These are phyloP conservation scores for Pontederia paniculata DNA, from an alignment of 176 grass and related monocot species.

Conservation along the genomic window DNA sequence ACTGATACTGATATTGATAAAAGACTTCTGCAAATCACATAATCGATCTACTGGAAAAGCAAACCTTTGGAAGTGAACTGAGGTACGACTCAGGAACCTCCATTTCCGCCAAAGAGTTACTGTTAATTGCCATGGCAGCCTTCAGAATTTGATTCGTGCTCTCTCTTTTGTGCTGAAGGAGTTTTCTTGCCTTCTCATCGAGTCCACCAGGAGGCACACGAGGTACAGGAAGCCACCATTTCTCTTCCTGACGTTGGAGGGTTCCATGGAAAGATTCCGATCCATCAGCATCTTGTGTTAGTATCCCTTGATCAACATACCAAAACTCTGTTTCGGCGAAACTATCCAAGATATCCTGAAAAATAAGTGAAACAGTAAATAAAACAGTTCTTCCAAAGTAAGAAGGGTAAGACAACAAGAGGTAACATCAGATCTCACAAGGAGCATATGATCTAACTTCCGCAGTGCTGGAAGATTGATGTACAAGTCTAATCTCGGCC, in stretches of 20 bases:
- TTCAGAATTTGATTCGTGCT: conserved; percentile 79
- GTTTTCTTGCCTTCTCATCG: conserved; percentile 30
- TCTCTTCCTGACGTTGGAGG: conserved; percentile 49
- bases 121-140: conserved; percentile 88
- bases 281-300: conserved; percentile 34
- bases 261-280: conserved; percentile 34
- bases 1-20: too few relatives aligned
- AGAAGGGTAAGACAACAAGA: neutral
- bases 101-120: conserved; percentile 75
- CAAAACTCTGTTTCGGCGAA: conserved; percentile 79
- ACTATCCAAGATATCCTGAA: conserved; percentile 74
- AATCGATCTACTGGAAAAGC: neutral
- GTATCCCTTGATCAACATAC: conserved; percentile 89
- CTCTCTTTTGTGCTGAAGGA: conserved; percentile 68
- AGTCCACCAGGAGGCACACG: conserved; percentile 47
- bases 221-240: conserved; percentile 96
- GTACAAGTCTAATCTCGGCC: conserved; percentile 64
- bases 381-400: neutral
- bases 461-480: conserved; percentile 84
- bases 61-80: conserved; percentile 69
- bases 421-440: conserved; percentile 39
- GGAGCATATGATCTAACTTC: conserved; percentile 91
- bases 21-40: too few relatives aligned
- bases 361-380: neutral
- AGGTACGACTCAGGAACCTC: conserved; percentile 76